Evolutionary conservation across 768 basidiomycete species (phyloP), one percentile per base, ranked within the genome.

Genomic region (Serendipita sp.): DNA sequence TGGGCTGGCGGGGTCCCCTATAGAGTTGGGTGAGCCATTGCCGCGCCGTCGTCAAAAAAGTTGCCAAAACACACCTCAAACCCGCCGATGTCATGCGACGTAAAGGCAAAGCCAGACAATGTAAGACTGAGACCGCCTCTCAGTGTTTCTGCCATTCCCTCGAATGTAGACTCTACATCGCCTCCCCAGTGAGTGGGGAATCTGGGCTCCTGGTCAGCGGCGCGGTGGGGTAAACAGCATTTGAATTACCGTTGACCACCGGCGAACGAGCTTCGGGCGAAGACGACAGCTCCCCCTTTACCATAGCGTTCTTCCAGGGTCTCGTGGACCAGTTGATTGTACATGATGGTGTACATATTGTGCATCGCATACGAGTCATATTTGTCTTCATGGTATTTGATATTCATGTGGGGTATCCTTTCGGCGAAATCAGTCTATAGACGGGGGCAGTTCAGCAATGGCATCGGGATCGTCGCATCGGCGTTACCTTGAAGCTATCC

Each of bases 31-130:
- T 36, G 56, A 60, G 56, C 35, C 32, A 16, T 4, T 60, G 35
- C 34, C 56, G 28, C 56, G 36, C 36, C 34, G 30, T 23, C 16
- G 23, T 60, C 28, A 28, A 32, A n/a, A 38, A 15, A 7, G 18
- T 44, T 15, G 44, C 28, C 16, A 16, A 16, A 16, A 30, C 70
- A 60, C 62, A 71, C 71, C 67, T 88, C 86, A 68, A 87, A 89
- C 0, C 86, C 86, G 30, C 86, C 87, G 64, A 89, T 86, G 70
- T 89, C 87, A 71, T 86, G 85, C 16, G 84, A 84, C 4, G 84
- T 81, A 73, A 82, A 88, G 0, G 80, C 84, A 68, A 87, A 89
- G 0, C 87, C 86, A 35, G 85, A 86, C 3, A 78, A 66, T 0
- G 84, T 84, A 64, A 88, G 72, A 44, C 83, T 84, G n/a, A 89